Evolutionary conservation across 306 rosid genomes (phyloP).

Genomic region (Ochetophila trinervis): DNA sequence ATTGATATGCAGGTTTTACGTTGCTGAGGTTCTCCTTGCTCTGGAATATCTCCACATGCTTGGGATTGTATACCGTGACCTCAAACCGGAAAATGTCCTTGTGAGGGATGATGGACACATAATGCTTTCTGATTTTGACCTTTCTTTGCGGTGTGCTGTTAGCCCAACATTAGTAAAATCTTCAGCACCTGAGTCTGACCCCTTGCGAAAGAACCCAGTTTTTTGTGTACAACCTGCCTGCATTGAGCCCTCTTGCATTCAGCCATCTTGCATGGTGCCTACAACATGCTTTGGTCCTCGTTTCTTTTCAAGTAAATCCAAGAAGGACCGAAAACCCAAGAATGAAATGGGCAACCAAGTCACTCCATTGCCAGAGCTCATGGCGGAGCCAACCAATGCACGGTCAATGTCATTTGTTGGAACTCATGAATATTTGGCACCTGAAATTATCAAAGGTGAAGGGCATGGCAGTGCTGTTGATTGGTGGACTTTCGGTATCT

Average conservation of each 20-base stretch:
- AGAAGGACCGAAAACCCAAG: conserved; percentile 46
- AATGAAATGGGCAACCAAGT: conserved; percentile 52
- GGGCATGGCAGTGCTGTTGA: conserved; percentile 62
- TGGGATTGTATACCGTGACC: conserved; percentile 58
- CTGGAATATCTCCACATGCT: conserved; percentile 61
- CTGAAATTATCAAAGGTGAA: conserved; percentile 56
- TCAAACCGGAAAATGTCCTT: conserved; percentile 55
- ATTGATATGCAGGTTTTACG: conserved; percentile 41
- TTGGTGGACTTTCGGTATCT: conserved; percentile 63
- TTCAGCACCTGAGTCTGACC: conserved; percentile 35
- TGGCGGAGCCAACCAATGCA: conserved; percentile 58
- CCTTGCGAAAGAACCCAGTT: conserved; percentile 36
- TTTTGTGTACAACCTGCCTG: conserved; percentile 53
- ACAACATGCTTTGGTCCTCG: conserved; percentile 57
- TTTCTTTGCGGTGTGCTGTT: conserved; percentile 49
- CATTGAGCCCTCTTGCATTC: conserved; percentile 52
- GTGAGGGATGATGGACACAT: conserved; percentile 61
- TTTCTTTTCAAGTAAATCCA: conserved; percentile 44
- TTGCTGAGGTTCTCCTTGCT: conserved; percentile 55
- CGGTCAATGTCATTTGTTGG: conserved; percentile 62
- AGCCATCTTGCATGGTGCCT: conserved; percentile 48
- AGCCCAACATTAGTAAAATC: conserved; percentile 50
- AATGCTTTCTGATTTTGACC: conserved; percentile 57
- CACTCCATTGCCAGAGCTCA: conserved; percentile 51
- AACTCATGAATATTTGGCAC: conserved; percentile 57